Conservation (phyloP, 768 basidiomycete genomes). For the Auricularia cornea region DNA sequence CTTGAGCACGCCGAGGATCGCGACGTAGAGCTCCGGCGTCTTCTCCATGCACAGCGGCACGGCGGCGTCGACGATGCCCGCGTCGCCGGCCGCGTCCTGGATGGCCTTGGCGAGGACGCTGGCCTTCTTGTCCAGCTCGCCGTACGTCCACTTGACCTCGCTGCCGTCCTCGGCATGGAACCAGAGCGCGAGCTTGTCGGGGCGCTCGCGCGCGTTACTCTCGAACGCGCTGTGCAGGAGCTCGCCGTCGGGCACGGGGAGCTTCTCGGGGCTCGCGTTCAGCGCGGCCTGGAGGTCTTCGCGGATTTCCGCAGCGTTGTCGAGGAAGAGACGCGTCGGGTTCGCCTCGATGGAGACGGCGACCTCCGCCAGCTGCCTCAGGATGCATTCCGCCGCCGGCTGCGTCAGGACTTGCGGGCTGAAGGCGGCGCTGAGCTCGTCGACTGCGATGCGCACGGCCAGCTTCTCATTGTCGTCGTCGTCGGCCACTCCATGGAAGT, state of each 20-base stretch:
- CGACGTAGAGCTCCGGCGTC: conserved; percentile 1
- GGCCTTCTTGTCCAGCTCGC: neutral
- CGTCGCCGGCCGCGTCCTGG: neutral
- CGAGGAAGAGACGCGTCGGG: neutral
- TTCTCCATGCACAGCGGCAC: conserved; percentile 1
- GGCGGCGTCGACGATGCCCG: neutral
- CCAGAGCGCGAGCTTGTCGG: neutral
- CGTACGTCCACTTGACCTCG: neutral
- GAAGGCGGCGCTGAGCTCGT: neutral
- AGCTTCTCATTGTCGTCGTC: neutral
- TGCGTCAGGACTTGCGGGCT: neutral
- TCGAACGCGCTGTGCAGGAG: conserved; percentile 1
- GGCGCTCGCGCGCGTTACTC: neutral
- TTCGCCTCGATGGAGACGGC: neutral
- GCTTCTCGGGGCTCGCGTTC: neutral
- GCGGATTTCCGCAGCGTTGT: neutral
- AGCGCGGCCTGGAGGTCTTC: neutral
- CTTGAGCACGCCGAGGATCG: neutral
- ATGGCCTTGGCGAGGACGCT: neutral
- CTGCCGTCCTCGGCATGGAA: neutral
- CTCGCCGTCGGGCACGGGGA: neutral
- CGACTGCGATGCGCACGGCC: neutral
- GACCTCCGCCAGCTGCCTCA: neutral
- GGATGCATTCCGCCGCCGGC: neutral
- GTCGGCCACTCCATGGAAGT: neutral